Conservation (phyloP, 2,329 filamentous ascomycete species). For the Trichoderma guizhouense region DNA sequence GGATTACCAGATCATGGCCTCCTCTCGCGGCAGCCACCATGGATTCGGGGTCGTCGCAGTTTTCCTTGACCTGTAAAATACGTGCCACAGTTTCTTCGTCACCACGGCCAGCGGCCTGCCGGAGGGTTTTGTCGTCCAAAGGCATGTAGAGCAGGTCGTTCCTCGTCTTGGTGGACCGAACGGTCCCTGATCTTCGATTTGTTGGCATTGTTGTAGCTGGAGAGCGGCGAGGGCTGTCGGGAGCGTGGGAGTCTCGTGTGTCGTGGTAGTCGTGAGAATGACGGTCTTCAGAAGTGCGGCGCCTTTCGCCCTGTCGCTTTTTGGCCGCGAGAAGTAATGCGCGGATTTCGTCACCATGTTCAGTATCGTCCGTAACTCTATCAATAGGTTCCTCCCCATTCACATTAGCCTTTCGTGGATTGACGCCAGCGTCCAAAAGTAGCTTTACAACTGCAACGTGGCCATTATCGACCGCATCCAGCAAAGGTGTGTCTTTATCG, state of each 20-base stretch:
- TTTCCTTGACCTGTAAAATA: slow-evolving; percentile 59
- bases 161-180: slow-evolving; percentile 61
- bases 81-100: slow-evolving; percentile 60
- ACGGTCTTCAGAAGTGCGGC: slow-evolving; percentile 57
- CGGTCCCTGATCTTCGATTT: slow-evolving; percentile 51
- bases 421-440: slow-evolving; percentile 80
- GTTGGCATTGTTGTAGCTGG: slow-evolving; percentile 42
- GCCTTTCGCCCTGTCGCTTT: slow-evolving; percentile 52
- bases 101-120: slow-evolving; percentile 57
- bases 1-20: slow-evolving; percentile 83
- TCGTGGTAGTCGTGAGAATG: slow-evolving; percentile 47
- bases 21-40: slow-evolving; percentile 89
- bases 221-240: slow-evolving; percentile 57
- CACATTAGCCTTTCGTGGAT: slow-evolving; percentile 87
- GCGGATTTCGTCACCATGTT: slow-evolving; percentile 78
- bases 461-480: slow-evolving; percentile 95
- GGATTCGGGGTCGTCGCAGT: slow-evolving; percentile 72
- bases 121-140: slow-evolving; percentile 58
- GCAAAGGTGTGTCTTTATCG: slow-evolving; percentile 86
- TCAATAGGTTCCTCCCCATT: slow-evolving; percentile 90
- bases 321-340: slow-evolving; percentile 59
- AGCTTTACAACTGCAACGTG: slow-evolving; percentile 85
- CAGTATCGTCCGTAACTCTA: slow-evolving; percentile 68
- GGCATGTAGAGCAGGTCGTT: slow-evolving; percentile 63
- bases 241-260: slow-evolving; percentile 50